Evolutionary conservation across 495 filamentous ascomycete species (phyloP).

Genomic region (Podospora pseudopauciseta): DNA sequence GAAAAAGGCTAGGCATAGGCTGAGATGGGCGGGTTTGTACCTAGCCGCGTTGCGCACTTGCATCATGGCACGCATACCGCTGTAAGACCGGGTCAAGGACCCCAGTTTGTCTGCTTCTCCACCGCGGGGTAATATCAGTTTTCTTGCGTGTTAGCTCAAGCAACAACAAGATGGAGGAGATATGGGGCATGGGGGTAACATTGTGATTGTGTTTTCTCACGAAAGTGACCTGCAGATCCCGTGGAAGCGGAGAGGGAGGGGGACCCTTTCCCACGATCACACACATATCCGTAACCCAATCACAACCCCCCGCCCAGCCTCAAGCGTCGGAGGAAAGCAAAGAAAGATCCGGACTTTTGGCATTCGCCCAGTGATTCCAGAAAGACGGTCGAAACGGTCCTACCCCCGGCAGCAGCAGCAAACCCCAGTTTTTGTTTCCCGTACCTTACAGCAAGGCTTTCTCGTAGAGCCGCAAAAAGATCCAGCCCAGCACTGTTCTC

Average conservation of each 20-base stretch:
- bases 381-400: not conserved
- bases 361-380: not conserved
- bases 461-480: constrained; percentile 3
- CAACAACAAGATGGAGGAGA: not conserved
- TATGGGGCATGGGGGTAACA: not conserved
- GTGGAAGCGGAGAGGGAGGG: not conserved
- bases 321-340: constrained; percentile 11
- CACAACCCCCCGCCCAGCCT: not conserved
- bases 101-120: not conserved
- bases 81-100: not conserved
- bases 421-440: too few species aligned
- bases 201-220: not conserved
- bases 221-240: not conserved
- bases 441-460: constrained; percentile 13
- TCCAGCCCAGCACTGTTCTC: not conserved
- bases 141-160: not conserved
- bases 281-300: not conserved
- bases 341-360: constrained; percentile 4
- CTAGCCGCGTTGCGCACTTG: constrained; percentile 18
- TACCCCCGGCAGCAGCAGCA: not conserved
- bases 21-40: constrained; percentile 25
- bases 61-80: not conserved
- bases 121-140: not conserved
- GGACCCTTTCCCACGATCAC: not conserved
- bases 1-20: constrained; percentile 38